These are phyloP conservation scores for Tetracentron sinense DNA, from an alignment of 164 flowering plant species.

Conservation along the genomic window DNA sequence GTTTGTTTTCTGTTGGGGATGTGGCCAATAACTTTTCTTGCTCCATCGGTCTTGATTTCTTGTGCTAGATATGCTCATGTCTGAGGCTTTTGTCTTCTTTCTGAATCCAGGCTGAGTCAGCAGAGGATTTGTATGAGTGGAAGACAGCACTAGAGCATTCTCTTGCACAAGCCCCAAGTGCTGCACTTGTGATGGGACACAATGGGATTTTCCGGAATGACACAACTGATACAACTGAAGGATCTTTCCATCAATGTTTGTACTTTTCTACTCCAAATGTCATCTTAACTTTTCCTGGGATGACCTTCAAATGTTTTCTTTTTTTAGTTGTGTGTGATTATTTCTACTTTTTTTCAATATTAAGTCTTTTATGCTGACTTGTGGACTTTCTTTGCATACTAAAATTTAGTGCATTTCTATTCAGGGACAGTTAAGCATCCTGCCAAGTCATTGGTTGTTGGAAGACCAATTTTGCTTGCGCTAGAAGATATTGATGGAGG, in stretches of 20 bases:
- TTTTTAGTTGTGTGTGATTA: not conserved
- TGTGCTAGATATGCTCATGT: not conserved
- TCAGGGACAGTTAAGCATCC: slow-evolving; percentile 94
- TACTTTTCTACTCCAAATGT: slow-evolving; percentile 13
- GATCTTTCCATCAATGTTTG: slow-evolving; percentile 88
- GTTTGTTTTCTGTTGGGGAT: not conserved
- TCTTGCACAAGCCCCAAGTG: slow-evolving; percentile 98
- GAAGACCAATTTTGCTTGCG: slow-evolving; percentile 96
- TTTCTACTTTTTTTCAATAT: not conserved
- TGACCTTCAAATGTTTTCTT: not conserved
- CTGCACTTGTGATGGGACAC: slow-evolving; percentile 95
- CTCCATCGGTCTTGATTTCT: not conserved
- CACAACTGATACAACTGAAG: slow-evolving; percentile 63
- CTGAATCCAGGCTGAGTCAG: slow-evolving; percentile 76
- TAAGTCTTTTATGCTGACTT: not conserved
- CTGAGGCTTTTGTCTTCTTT: not conserved
- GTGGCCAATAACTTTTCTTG: not conserved
- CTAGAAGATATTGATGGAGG: slow-evolving; percentile 99
- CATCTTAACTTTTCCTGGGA: not conserved
- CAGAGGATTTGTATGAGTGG: slow-evolving; percentile 96
- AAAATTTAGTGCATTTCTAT: slow-evolving; percentile 1
- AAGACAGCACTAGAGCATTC: slow-evolving; percentile 94
- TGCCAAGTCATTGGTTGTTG: slow-evolving; percentile 93
- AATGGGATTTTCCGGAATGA: slow-evolving; percentile 95
- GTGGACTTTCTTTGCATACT: not conserved